phyloP scores from a whole-genome alignment of 2,329 filamentous ascomycete genomes.

The Stenocarpella maydis region DNA sequence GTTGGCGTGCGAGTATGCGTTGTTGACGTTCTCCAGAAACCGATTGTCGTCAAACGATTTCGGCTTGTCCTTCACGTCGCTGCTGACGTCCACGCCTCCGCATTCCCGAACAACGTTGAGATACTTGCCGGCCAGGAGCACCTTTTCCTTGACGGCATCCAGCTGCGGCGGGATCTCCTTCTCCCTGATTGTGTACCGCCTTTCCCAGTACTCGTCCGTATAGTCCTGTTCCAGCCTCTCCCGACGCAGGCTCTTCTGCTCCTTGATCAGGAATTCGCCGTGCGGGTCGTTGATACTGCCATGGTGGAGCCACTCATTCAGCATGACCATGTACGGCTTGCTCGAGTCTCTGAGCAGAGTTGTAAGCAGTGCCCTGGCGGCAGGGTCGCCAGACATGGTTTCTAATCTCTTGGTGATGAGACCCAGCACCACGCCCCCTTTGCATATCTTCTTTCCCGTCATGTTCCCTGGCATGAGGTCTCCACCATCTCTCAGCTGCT shows the following conservation, averaged over 20 bases:
- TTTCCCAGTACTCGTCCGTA: conserved; percentile 99
- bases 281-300: conserved; percentile 95
- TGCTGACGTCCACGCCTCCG: conserved; percentile 92
- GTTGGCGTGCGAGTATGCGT: conserved; percentile 94
- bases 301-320: conserved; percentile 98
- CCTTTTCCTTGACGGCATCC: conserved; percentile 90
- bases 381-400: conserved; percentile 92
- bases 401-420: conserved; percentile 85
- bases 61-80: conserved; percentile 87
- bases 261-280: conserved; percentile 91
- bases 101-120: conserved; percentile 97
- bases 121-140: conserved; percentile 94
- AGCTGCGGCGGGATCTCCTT: conserved; percentile 92
- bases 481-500: conserved; percentile 86
- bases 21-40: conserved; percentile 95
- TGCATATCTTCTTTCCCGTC: conserved; percentile 89
- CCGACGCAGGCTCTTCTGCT: conserved; percentile 92
- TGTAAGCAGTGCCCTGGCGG: conserved; percentile 82
- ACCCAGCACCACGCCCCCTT: conserved; percentile 93
- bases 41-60: conserved; percentile 89
- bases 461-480: conserved; percentile 81
- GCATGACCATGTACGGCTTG: conserved; percentile 95
- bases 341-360: conserved; percentile 87
- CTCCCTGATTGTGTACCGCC: conserved; percentile 92
- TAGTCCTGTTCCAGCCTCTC: conserved; percentile 95